Evolutionary conservation across 805 yeast species (phyloP).

Genomic region (Tetrapisispora arboricola): DNA sequence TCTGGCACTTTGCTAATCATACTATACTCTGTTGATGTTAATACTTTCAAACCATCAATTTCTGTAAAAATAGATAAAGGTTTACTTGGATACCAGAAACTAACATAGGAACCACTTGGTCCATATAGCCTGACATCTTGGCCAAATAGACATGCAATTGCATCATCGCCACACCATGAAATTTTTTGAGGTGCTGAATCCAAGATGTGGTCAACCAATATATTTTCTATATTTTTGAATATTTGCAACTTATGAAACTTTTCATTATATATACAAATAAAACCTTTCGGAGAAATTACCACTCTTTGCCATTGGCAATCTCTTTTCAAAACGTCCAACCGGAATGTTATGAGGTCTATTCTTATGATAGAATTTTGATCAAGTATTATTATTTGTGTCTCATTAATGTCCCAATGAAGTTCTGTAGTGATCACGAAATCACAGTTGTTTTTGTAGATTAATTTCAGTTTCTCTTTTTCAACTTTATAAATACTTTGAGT

Average conservation of each 20-base stretch:
- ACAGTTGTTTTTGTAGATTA: constrained; percentile 11
- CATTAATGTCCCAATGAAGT: constrained; percentile 22
- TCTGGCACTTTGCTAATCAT: constrained; percentile 54
- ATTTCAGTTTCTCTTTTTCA: constrained; percentile 5
- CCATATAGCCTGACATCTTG: constrained; percentile 66
- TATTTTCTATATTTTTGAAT: constrained; percentile 27
- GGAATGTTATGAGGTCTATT: constrained; percentile 4
- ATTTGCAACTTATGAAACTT: constrained; percentile 38
- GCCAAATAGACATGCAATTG: constrained; percentile 47
- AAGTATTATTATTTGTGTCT: constrained; percentile 12
- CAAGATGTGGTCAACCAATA: constrained; percentile 18
- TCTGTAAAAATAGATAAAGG: constrained; percentile 41
- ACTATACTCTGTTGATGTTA: constrained; percentile 49
- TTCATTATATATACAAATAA: constrained; percentile 41
- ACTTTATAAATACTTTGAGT: constrained; percentile 16
- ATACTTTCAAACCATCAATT: constrained; percentile 58
- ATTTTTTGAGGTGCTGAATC: constrained; percentile 36
- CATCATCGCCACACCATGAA: constrained; percentile 83
- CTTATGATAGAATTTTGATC: constrained; percentile 18
- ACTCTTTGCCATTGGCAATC: constrained; percentile 24
- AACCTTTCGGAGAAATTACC: constrained; percentile 19
- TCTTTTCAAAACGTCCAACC: constrained; percentile 3
- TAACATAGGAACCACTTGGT: constrained; percentile 41
- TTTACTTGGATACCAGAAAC: constrained; percentile 41
- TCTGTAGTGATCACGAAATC: constrained; percentile 21